phyloP scores from a whole-genome alignment of 169 alveolate species.

The Plasmodium inui region DNA sequence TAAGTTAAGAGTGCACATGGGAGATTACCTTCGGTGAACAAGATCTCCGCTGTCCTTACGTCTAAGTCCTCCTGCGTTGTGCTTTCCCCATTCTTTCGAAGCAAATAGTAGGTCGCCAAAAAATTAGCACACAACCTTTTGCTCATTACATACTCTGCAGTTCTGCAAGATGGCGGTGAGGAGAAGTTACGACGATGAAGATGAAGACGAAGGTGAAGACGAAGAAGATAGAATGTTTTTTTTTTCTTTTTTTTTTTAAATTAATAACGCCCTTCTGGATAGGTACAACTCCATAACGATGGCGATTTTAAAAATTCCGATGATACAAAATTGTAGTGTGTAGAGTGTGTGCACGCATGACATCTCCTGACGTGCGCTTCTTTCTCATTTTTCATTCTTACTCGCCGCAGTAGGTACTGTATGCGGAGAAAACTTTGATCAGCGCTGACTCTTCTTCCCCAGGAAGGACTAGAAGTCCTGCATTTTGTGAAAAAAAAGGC shows the following conservation, averaged over 20 bases:
- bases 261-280: not conserved
- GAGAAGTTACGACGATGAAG: not conserved
- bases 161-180: slow-evolving; percentile 15
- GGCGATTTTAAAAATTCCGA: not conserved
- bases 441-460: slow-evolving; percentile 62
- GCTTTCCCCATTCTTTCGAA: slow-evolving; percentile 34
- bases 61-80: slow-evolving; percentile 8
- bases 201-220: too few species aligned
- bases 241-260: slow-evolving; percentile 2
- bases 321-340: not conserved
- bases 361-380: not conserved
- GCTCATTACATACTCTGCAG: slow-evolving; percentile 61
- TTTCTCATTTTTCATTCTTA: slow-evolving; percentile 7
- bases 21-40: slow-evolving; percentile 50
- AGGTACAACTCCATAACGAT: too few species aligned
- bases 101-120: slow-evolving; percentile 49
- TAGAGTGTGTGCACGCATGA: not conserved
- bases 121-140: slow-evolving; percentile 53
- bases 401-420: slow-evolving; percentile 65
- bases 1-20: not conserved
- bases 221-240: not conserved
- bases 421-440: slow-evolving; percentile 40
- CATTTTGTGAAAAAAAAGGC: not conserved
- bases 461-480: slow-evolving; percentile 43
- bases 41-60: slow-evolving; percentile 23